Evolutionary conservation across 2,329 filamentous ascomycete genomes (phyloP).

Genomic region (Aspergillus brasiliensis): DNA sequence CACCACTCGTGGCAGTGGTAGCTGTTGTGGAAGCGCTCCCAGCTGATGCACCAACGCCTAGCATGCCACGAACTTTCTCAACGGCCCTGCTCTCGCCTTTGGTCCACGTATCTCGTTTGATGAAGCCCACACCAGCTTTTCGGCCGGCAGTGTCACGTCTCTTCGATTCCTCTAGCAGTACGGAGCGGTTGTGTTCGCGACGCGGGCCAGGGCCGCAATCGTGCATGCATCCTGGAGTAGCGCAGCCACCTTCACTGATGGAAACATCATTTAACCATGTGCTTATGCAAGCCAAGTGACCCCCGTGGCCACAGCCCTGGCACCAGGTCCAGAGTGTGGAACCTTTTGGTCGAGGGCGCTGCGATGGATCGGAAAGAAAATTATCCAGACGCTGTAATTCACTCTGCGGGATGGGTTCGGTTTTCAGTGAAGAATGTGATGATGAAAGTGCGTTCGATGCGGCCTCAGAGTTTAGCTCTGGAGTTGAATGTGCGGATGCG

Average conservation of each 20-base stretch:
- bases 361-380: constrained; percentile 23
- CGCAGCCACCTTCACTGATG: constrained; percentile 57
- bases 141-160: constrained; percentile 35
- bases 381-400: constrained; percentile 30
- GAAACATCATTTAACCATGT: constrained; percentile 56
- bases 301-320: constrained; percentile 62
- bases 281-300: constrained; percentile 59
- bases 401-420: constrained; percentile 32
- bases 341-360: constrained; percentile 32
- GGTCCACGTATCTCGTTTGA: constrained; percentile 49
- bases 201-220: constrained; percentile 58
- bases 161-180: constrained; percentile 35
- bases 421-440: constrained; percentile 45
- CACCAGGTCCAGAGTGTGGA: constrained; percentile 58
- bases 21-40: constrained; percentile 25
- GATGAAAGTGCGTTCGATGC: constrained; percentile 48
- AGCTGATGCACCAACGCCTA: constrained; percentile 35
- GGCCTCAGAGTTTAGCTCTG: constrained; percentile 22
- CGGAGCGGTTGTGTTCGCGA: constrained; percentile 42
- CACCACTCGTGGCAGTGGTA: constrained; percentile 23
- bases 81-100: constrained; percentile 50
- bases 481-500: constrained; percentile 13
- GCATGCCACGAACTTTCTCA: constrained; percentile 48
- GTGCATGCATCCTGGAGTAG: constrained; percentile 61
- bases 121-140: constrained; percentile 37